Conservation (phyloP, 2,329 filamentous ascomycete species). For the Hymenoscyphus fraxineus region DNA sequence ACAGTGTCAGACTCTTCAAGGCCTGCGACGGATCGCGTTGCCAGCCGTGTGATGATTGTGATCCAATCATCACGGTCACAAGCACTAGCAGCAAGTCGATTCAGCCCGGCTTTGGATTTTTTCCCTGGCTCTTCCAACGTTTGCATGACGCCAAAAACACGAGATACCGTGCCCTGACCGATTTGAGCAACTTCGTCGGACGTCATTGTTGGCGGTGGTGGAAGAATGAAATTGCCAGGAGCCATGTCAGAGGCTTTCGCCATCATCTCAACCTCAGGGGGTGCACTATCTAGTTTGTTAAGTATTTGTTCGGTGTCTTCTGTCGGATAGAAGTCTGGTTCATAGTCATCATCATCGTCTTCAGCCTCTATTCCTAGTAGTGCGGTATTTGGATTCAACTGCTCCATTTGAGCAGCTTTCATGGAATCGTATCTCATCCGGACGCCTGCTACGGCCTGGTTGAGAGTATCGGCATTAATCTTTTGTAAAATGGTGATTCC, state of each 20-base stretch:
- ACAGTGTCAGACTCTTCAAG: constrained; percentile 55
- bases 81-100: constrained; percentile 76
- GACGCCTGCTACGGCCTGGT: constrained; percentile 67
- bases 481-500: constrained; percentile 73
- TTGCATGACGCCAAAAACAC: constrained; percentile 75
- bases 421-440: constrained; percentile 44
- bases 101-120: constrained; percentile 70
- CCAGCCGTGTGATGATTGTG: constrained; percentile 78
- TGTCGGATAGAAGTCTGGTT: constrained; percentile 72
- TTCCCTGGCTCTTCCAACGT: constrained; percentile 65
- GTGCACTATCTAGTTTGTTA: constrained; percentile 70
- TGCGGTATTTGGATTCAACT: constrained; percentile 55
- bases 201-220: constrained; percentile 70
- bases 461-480: constrained; percentile 65
- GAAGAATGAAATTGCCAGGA: constrained; percentile 72
- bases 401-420: constrained; percentile 22
- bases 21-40: constrained; percentile 71
- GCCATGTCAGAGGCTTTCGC: constrained; percentile 46
- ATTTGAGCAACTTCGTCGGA: constrained; percentile 68
- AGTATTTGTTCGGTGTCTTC: constrained; percentile 75
- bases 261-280: constrained; percentile 49
- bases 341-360: constrained; percentile 87
- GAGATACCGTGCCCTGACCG: constrained; percentile 68
- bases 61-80: constrained; percentile 89
- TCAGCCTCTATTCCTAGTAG: constrained; percentile 55